Conservation (phyloP, 2,329 filamentous ascomycete species). For the Simplicillium aogashimaense region DNA sequence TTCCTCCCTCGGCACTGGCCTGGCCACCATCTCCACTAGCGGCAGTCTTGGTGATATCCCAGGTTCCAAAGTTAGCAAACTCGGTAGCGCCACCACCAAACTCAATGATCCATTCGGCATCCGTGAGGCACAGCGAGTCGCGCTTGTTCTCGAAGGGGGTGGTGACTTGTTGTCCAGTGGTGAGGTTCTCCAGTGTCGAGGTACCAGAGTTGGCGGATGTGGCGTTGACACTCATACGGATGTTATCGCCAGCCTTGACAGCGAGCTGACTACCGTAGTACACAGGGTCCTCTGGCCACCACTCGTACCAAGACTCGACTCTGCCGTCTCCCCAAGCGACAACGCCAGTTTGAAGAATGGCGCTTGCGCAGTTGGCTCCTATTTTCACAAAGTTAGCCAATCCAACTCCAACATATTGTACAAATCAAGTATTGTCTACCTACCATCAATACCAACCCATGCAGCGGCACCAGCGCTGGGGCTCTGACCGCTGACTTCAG, state of each 20-base stretch:
- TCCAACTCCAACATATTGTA: neutral
- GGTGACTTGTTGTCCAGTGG: constrained; percentile 36
- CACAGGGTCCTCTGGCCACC: neutral
- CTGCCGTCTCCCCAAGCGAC: constrained; percentile 19
- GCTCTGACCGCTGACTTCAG: too few relatives aligned
- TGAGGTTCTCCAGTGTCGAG: constrained; percentile 1
- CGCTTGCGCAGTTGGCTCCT: constrained; percentile 13
- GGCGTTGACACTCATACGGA: constrained; percentile 4
- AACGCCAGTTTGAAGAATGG: constrained; percentile 29
- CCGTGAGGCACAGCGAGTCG: constrained; percentile 34
- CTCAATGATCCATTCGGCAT: constrained; percentile 54
- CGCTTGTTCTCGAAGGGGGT: constrained; percentile 34
- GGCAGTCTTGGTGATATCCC: constrained; percentile 1
- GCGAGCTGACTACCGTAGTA: neutral
- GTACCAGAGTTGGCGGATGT: constrained; percentile 2
- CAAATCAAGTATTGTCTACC: neutral
- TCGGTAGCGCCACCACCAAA: constrained; percentile 12
- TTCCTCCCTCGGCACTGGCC: too few relatives aligned
- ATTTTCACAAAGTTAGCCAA: neutral
- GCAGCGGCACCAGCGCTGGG: too few relatives aligned
- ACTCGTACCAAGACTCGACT: constrained; percentile 1
- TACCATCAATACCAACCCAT: too few relatives aligned
- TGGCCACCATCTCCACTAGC: too few relatives aligned
- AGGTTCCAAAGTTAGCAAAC: constrained; percentile 6
- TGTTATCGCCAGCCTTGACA: constrained; percentile 1